Base-by-base conservation (phyloP, 2,329 filamentous ascomycete species). In the Paraconiothyrium brasiliense region DNA sequence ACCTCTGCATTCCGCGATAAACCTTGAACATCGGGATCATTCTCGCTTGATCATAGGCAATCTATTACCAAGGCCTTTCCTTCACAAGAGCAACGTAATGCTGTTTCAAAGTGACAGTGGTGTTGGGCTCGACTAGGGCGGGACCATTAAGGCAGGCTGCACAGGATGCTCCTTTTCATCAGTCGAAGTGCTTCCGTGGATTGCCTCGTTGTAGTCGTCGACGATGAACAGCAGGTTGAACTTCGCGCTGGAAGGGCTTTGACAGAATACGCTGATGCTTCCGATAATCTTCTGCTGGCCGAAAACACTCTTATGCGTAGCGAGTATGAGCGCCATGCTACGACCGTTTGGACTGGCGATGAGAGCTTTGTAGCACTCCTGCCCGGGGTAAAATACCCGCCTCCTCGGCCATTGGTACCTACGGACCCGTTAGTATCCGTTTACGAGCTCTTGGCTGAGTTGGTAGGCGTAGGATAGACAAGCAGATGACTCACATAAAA, bases 221-320 rank as follows among this genome's bases (percentile, higher is more conserved):
- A 39, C 8, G 8, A 30, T 35, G 41, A 49, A 56, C 5, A 56
- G 24, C 20, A 56, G 30, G 16, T 37, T 49, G 43, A 30, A 48
- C 20, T 20, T 20, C 20, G 20, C 20, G 20, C 20, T 20, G 20
- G 20, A 20, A 1, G 8, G 14, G 3, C n/a, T 13, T 10, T 35
- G 44, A 22, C 47, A 58, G 22, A 37, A 51, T 4, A 58, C 9
- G 2, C 5, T 11, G 8, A 58, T 24, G 24, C 48, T 59, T 14
- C 30, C 57, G 11, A 54, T 47, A 0, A 37, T 37, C 48, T n/a
- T 59, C 39, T 27, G 44, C 48, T 59, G 9, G 4, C 57, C 57
- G 34, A 59, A 59, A 7, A n/a, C 27, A 9, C 6, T 20, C n/a
- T 59, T 59, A 27, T 59, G 57, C 16, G 48, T 46, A n/a, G 44